These are phyloP conservation scores for Camelina hispida DNA, from an alignment of 345 rosid genomes.

Conservation along the genomic window DNA sequence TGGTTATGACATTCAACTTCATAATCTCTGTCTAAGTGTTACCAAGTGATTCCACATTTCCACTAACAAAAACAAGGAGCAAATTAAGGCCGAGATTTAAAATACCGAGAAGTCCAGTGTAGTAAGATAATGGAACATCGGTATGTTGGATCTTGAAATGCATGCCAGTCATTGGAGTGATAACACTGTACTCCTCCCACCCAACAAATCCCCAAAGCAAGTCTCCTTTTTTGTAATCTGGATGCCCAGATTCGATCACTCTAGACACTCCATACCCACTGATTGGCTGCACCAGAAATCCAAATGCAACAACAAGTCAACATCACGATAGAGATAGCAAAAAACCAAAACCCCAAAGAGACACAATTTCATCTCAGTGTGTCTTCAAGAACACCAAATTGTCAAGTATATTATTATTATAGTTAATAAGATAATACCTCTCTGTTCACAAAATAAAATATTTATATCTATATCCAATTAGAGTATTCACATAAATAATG, in stretches of 20 bases:
- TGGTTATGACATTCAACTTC: neutral
- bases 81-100: neutral
- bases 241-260: conserved; percentile 60
- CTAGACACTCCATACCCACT: conserved; percentile 55
- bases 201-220: conserved; percentile 61
- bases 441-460: too few species aligned
- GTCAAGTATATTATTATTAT: too few species aligned
- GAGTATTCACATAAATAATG: neutral
- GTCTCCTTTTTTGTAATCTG: conserved; percentile 61
- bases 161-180: conserved; percentile 36
- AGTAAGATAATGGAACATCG: conserved; percentile 64
- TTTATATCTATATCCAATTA: too few species aligned
- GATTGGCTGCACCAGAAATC: conserved; percentile 36
- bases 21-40: conserved; percentile 1
- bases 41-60: neutral
- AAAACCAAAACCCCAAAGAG: too few species aligned
- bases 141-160: conserved; percentile 55
- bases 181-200: conserved; percentile 71
- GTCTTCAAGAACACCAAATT: too few species aligned
- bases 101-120: conserved; percentile 70
- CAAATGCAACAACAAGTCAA: neutral
- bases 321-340: neutral
- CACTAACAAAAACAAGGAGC: neutral
- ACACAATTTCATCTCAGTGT: neutral
- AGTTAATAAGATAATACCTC: too few species aligned